Evolutionary conservation across 148 eudicot species (phyloP).

Genomic region (Pouteria glomerata): DNA sequence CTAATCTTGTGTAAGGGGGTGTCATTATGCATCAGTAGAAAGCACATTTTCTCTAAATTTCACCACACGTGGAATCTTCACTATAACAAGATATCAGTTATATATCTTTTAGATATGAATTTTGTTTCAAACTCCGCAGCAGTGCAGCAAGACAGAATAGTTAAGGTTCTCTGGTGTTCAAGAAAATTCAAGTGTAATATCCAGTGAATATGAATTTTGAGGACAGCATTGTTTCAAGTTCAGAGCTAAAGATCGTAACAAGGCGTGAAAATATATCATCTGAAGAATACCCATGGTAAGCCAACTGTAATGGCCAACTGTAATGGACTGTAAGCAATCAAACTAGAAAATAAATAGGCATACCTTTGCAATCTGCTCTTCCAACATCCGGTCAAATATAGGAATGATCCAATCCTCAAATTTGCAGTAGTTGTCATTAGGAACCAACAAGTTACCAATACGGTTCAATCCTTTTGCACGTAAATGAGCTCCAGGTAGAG

Average conservation of each 20-base stretch:
- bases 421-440: constrained; percentile 92
- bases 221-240: background rate
- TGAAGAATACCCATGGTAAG: background rate
- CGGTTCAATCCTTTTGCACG: constrained; percentile 82
- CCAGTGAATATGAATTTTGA: background rate
- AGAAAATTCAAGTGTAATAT: background rate
- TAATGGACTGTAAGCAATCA: too few species aligned
- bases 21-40: background rate
- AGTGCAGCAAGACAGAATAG: background rate
- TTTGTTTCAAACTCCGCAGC: background rate
- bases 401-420: constrained; percentile 98
- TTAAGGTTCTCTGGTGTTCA: background rate
- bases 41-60: background rate
- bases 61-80: background rate
- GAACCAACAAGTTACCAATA: constrained; percentile 90
- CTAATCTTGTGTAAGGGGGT: background rate
- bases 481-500: constrained; percentile 67
- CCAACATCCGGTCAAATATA: constrained; percentile 76
- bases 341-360: background rate
- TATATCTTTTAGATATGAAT: background rate
- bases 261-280: background rate
- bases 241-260: background rate
- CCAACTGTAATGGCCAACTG: background rate
- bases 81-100: background rate
- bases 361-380: constrained; percentile 76